These are phyloP conservation scores for Galerina sulciceps DNA, from an alignment of 768 basidiomycete genomes.

Conservation along the genomic window DNA sequence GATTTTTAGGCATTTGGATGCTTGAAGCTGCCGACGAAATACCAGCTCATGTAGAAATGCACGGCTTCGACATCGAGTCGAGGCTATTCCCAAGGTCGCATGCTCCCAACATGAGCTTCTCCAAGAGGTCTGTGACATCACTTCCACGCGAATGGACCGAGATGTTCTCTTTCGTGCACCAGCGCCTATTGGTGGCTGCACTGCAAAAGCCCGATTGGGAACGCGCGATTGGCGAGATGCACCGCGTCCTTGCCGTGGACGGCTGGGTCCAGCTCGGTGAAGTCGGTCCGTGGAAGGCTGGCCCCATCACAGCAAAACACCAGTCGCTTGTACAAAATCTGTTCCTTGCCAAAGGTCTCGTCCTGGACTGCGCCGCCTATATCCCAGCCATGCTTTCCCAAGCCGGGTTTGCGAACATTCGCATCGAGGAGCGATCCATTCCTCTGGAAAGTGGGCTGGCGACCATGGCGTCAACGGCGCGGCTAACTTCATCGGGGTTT, in stretches of 20 bases:
- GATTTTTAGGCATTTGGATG: slow-evolving; percentile 22
- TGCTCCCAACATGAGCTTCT: slow-evolving; percentile 16
- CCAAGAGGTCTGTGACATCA: slow-evolving; percentile 12
- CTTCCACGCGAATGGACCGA: slow-evolving; percentile 20
- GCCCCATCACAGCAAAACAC: slow-evolving; percentile 2
- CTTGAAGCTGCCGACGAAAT: slow-evolving; percentile 18
- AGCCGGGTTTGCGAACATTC: slow-evolving; percentile 19
- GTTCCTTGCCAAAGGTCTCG: slow-evolving; percentile 13
- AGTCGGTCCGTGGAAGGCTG: slow-evolving; percentile 10
- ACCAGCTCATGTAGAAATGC: slow-evolving; percentile 9
- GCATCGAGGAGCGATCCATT: slow-evolving; percentile 5
- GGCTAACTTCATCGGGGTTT: slow-evolving; percentile 17
- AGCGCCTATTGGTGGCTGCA: slow-evolving; percentile 23
- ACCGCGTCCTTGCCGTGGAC: slow-evolving; percentile 15
- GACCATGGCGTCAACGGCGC: slow-evolving; percentile 9
- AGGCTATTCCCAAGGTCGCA: slow-evolving; percentile 22
- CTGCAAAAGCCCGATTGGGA: slow-evolving; percentile 20
- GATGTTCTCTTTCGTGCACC: slow-evolving; percentile 21
- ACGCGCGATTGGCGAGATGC: slow-evolving; percentile 12
- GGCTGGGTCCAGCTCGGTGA: slow-evolving; percentile 23
- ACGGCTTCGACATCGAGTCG: slow-evolving; percentile 23
- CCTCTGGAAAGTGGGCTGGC: slow-evolving; percentile 21
- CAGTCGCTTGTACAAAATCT: slow-evolving; percentile 4
- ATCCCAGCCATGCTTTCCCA: slow-evolving; percentile 13
- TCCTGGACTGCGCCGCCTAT: slow-evolving; percentile 13